Base-by-base conservation (phyloP, 805 yeast genomes). In the Komagataella ulmi region DNA sequence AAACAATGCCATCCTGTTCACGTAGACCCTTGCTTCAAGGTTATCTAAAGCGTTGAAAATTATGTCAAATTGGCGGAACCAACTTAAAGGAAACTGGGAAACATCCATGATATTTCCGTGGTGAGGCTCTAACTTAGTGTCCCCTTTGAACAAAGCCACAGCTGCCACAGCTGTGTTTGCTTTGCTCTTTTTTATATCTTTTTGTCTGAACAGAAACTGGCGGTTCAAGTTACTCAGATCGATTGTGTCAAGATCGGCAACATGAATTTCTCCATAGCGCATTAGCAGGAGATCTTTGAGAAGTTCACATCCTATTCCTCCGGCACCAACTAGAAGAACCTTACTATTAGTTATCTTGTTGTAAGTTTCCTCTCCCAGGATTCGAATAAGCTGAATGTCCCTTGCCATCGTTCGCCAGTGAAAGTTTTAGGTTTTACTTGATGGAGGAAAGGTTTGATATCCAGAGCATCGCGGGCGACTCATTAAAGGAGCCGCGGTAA, bases 241-340 rank as follows among this genome's bases (percentile, higher is more conserved):
- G 58, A 93, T 88, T 0, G 98, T 93, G 63, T 93, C 99, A 52
- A 93, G 73, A 67, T 93, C 99, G n/a, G 90, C 90, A 30, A 90
- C 76, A 62, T 88, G 95, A 52, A 90, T 83, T 60, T 87, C 95
- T 2, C 93, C 93, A 57, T 83, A 84, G 6, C 93, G 90, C 64
- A 86, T 73, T 55, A 88, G 67, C 4, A 87, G 79, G 49, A 90
- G 69, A 61, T 90, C 85, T 62, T 90, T 90, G 53, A 90, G 70
- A 47, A 90, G 69, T 64, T 90, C 98, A 64, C 96, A 90, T 2
- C 98, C 98, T 56, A 90, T 89, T 6, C 98, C 98, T 30, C 98
- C 98, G 1, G 97, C 96, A 3, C 98, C 98, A 2, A 90, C 95
- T 67, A 90, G 70, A 24, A 90, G 68, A 12, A 89, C 87, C 55